These are phyloP conservation scores for Micractinium sp. DNA, from an alignment of 139 green algal species.

Conservation along the genomic window DNA sequence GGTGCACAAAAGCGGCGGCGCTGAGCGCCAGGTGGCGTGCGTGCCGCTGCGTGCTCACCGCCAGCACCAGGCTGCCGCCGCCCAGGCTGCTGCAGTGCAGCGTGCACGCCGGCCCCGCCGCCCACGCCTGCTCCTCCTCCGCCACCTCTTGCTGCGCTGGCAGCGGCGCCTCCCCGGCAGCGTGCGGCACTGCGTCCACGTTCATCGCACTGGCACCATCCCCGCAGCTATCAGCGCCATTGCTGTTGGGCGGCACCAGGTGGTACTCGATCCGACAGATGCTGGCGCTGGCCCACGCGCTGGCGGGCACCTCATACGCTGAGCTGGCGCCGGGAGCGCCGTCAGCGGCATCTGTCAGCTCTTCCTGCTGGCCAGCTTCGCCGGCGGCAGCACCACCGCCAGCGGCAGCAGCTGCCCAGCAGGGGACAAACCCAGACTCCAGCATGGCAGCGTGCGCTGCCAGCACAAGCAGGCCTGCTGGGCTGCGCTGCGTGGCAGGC, in stretches of 20 bases:
- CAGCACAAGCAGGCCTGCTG: slow-evolving; percentile 41
- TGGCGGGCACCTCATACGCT: not conserved
- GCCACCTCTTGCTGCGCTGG: not conserved
- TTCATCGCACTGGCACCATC: not conserved
- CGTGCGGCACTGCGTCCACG: not conserved
- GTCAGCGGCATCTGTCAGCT: not conserved
- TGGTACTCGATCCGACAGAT: slow-evolving; percentile 9
- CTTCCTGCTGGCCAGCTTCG: not conserved
- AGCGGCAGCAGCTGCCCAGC: not conserved
- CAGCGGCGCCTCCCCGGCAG: too few relatives aligned
- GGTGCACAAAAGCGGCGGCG: slow-evolving; percentile 1
- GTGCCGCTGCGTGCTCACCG: slow-evolving; percentile 1
- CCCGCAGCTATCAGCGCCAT: not conserved
- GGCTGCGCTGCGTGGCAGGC: not conserved
- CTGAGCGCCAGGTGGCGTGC: slow-evolving; percentile 1
- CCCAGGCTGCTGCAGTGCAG: slow-evolving; percentile 44
- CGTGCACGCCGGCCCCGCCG: not conserved
- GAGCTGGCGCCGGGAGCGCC: not conserved
- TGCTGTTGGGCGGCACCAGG: not conserved
- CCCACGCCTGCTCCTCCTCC: not conserved
- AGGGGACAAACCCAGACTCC: slow-evolving; percentile 41
- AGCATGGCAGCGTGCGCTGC: slow-evolving; percentile 54
- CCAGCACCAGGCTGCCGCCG: slow-evolving; percentile 9
- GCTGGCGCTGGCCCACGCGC: not conserved
- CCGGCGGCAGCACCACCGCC: not conserved